Base-by-base conservation (phyloP, 2,329 filamentous ascomycete genomes). In the Fusarium sp. region DNA sequence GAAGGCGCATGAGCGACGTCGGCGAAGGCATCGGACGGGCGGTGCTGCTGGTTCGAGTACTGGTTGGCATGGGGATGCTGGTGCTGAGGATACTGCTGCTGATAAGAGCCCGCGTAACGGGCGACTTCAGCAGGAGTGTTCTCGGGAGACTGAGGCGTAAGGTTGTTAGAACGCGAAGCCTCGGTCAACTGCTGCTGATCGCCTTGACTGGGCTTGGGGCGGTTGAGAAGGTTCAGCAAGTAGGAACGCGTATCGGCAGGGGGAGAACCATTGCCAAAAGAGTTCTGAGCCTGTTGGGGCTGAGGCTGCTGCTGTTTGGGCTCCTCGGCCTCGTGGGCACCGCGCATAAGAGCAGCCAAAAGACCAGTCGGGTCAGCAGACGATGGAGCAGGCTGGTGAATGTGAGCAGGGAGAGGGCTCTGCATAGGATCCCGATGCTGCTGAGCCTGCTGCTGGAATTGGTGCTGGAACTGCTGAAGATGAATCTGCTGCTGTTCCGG, bases 171-270 rank as follows among this genome's bases (percentile, higher is more conserved):
- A 56, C 83, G 82, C 22, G 81, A 77, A 14, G 80, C 74, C 65
- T 86, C 84, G 53, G 78, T 75, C 64, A 83, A 52, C 34, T 79
- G 75, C 66, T 81, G 76, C 64, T 81, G 81, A 46, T 89, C 87
- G 47, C 81, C 84, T 77, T 91, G 88, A 60, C 85, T 84, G 14
- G 89, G 88, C 80, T 91, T 94, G 53, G 92, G 90, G 49, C 92
- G 90, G 75, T 94, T 96, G 68, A 99, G 87, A 61, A 98, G 85
- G 73, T 93, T 92, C 66, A 98, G 88, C 47, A 99, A 85, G 76
- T 96, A 92, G 68, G 95, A 91, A 79, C 97, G 92, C 6, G 94
- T 93, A 78, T 94, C 91, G 46, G 89, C 85, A 22, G 87, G 81
- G 54, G 88, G 87, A 43, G 87, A 83, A 34, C 82, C 82, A 26